Conservation (phyloP, 345 rosid species). For the Gossypium australe region DNA sequence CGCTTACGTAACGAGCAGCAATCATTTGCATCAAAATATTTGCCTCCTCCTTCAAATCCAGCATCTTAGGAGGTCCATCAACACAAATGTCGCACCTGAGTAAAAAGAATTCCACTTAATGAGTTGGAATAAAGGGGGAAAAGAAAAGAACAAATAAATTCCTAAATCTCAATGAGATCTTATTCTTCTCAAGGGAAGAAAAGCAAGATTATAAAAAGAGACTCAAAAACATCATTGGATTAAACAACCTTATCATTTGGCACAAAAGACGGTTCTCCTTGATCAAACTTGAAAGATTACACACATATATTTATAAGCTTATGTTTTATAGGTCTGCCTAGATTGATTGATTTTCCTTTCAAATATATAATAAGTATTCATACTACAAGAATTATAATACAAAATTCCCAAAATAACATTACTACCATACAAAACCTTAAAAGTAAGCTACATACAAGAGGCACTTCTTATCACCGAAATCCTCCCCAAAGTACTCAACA, state of each 20-base stretch:
- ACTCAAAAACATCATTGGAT: neutral
- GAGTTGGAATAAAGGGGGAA: neutral
- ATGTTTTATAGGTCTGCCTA: neutral
- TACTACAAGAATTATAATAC: neutral
- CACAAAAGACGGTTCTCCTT: neutral
- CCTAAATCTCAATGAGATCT: neutral
- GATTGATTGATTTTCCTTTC: neutral
- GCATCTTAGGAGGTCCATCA: constrained; percentile 59
- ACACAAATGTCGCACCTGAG: constrained; percentile 80
- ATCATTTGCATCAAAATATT: constrained; percentile 58
- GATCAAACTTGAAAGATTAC: neutral
- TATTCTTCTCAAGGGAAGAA: neutral
- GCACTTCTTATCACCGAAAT: constrained; percentile 55
- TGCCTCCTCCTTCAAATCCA: constrained; percentile 67
- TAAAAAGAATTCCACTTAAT: constrained; percentile 7
- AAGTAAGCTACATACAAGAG: constrained; percentile 40
- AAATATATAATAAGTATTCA: neutral
- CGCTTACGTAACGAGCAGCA: constrained; percentile 47
- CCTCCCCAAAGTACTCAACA: constrained; percentile 82
- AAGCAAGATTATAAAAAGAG: neutral
- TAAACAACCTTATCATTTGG: neutral
- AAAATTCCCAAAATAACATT: neutral
- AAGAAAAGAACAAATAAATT: neutral
- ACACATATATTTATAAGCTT: neutral
- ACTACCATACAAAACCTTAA: neutral